Base-by-base conservation (phyloP, 2,329 filamentous ascomycete genomes). In the Teratosphaeria zuluensis region DNA sequence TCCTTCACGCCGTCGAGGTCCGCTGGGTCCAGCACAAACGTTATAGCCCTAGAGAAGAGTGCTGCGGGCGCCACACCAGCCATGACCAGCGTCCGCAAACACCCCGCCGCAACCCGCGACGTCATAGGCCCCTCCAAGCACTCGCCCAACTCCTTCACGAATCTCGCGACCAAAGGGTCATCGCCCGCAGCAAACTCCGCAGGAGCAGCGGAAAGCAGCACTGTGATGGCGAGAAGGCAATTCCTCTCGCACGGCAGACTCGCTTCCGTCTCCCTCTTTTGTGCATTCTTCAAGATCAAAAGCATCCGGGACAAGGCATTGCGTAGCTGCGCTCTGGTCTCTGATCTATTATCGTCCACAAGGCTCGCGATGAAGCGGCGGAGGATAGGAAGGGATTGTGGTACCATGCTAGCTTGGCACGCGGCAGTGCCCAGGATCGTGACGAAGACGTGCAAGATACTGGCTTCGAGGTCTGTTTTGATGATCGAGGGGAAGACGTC, bases 401-500 rank as follows among this genome's bases (percentile, higher is more conserved):
- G 92, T 0, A 97, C 87, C 33, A 97, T 90, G 42, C 90, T 82
- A 30, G 89, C 84, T 74, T 99, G 95, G 69, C 92, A 97, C 11
- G 85, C 81, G 0, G 89, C 87, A 0, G 91, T 96, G 14, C 89
- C 88, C 12, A 99, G 82, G 59, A 96, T 94, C 0, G 91, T 96
- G 57, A 90, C 88, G 70, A 97, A 96, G 58, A 97, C 96, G 76
- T 99, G 92, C 55, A 99, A 83, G 65, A 97, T 96, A 69, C 92
- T 97, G 46, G 94, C 92, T 70, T 97, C 91, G 6, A 99, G 81
- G 72, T 99, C 94, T 9, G 91, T 92, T 70, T 94, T 94, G 77
- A 99, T 99, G 67, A 99, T 92, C 1, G 89, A 85, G 0, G 95
- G 95, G 75, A 99, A 99, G 16, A 97, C 91, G 62, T 95, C 90